These are phyloP conservation scores for Calonectria pteridis DNA, from an alignment of 2,329 filamentous ascomycete genomes.

Conservation along the genomic window DNA sequence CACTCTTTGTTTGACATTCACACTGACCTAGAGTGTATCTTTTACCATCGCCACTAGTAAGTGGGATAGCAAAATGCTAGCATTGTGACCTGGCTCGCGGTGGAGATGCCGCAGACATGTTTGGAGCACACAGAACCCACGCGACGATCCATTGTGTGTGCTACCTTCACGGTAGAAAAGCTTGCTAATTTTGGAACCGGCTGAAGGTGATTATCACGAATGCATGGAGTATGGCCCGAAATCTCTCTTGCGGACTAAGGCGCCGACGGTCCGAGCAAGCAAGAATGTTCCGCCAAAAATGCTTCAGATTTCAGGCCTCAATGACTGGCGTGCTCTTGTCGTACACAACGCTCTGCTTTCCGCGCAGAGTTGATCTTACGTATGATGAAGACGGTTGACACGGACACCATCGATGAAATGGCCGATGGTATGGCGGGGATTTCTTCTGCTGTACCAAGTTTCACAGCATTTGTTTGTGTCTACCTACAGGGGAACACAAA, in stretches of 20 bases:
- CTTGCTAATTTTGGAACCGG: too few relatives aligned
- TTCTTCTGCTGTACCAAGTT: not conserved
- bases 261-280: not conserved
- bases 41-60: too few relatives aligned
- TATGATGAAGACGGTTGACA: not conserved
- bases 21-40: too few relatives aligned
- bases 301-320: not conserved
- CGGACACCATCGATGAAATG: not conserved
- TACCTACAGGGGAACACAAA: not conserved
- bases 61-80: too few relatives aligned
- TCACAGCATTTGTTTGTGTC: not conserved
- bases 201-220: not conserved
- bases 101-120: too few relatives aligned
- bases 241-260: not conserved
- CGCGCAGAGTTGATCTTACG: not conserved
- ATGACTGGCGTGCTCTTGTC: not conserved
- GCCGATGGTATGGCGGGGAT: not conserved
- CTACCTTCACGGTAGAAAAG: too few relatives aligned
- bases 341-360: not conserved
- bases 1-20: too few relatives aligned
- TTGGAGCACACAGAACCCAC: too few relatives aligned
- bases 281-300: not conserved
- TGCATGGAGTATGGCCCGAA: not conserved
- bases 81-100: too few relatives aligned
- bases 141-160: too few relatives aligned